These are phyloP conservation scores for Osmanthus fragrans DNA, from an alignment of 257 asterid genomes.

Conservation along the genomic window DNA sequence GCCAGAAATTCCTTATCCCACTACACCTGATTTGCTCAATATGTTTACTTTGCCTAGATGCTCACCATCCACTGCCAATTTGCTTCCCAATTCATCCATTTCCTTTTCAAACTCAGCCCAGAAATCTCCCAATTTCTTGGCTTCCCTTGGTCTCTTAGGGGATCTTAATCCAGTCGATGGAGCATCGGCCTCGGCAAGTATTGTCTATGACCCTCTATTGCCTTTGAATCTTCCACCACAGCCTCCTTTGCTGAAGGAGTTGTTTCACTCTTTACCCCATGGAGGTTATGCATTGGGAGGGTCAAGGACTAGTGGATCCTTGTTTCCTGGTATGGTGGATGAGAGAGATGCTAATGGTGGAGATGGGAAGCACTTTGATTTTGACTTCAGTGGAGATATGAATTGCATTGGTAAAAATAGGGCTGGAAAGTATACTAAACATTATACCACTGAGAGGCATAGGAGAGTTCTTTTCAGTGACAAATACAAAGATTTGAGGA, in stretches of 20 bases:
- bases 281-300: slow-evolving; percentile 45
- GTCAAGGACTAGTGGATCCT: slow-evolving; percentile 34
- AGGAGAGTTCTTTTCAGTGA: slow-evolving; percentile 70
- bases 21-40: slow-evolving; percentile 60
- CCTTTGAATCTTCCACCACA: slow-evolving; percentile 77
- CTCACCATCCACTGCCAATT: slow-evolving; percentile 36
- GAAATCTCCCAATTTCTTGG: slow-evolving; percentile 45
- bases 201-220: slow-evolving; percentile 65
- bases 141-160: slow-evolving; percentile 70
- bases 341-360: slow-evolving; percentile 54
- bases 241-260: slow-evolving; percentile 75
- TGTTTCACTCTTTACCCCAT: slow-evolving; percentile 67
- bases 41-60: slow-evolving; percentile 68
- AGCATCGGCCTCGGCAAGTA: slow-evolving; percentile 29
- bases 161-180: slow-evolving; percentile 37
- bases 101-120: slow-evolving; percentile 36
- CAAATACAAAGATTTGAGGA: slow-evolving; percentile 55
- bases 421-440: slow-evolving; percentile 63
- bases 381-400: slow-evolving; percentile 67
- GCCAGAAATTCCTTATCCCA: slow-evolving; percentile 34
- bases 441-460: slow-evolving; percentile 74
- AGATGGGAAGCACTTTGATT: slow-evolving; percentile 49
- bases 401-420: slow-evolving; percentile 47
- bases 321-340: slow-evolving; percentile 57
- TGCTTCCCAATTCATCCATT: slow-evolving; percentile 50